Evolutionary conservation across 2,329 filamentous ascomycete species (phyloP).

Genomic region (Cytospora schulzeri): DNA sequence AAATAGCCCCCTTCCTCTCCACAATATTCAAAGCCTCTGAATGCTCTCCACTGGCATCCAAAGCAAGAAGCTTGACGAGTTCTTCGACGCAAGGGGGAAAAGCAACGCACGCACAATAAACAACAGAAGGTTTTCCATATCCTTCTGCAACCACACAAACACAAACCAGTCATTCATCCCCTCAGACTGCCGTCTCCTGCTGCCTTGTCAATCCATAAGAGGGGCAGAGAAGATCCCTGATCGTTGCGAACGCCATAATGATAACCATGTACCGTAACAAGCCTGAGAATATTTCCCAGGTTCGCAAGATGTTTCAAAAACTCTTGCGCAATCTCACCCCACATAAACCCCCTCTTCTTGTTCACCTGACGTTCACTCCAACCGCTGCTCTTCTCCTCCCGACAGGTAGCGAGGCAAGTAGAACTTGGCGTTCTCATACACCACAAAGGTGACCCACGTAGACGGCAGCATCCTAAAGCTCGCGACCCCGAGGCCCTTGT

Average conservation of each 20-base stretch:
- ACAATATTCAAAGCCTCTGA: too few relatives aligned
- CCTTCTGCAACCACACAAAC: not conserved
- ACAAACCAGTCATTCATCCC: not conserved
- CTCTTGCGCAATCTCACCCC: too few relatives aligned
- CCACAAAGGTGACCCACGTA: conserved; percentile 94
- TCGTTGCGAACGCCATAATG: not conserved
- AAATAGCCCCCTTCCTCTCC: too few relatives aligned
- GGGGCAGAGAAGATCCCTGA: not conserved
- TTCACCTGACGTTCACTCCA: not conserved
- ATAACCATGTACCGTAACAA: not conserved
- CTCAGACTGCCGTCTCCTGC: not conserved
- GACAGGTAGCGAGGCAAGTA: conserved; percentile 57
- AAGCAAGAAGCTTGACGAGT: too few relatives aligned
- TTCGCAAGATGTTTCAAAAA: not conserved
- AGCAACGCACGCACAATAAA: too few relatives aligned
- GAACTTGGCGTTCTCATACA: conserved; percentile 90
- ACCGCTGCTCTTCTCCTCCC: not conserved
- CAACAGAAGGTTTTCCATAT: not conserved
- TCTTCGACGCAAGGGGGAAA: too few relatives aligned
- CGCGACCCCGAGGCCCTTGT: conserved; percentile 86
- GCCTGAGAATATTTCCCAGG: not conserved
- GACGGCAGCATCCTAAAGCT: conserved; percentile 89
- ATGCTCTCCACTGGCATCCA: too few relatives aligned
- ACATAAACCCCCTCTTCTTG: not conserved
- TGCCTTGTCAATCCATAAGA: not conserved